These are phyloP conservation scores for Penicillium roqueforti DNA, from an alignment of 495 filamentous ascomycete genomes.

Conservation along the genomic window DNA sequence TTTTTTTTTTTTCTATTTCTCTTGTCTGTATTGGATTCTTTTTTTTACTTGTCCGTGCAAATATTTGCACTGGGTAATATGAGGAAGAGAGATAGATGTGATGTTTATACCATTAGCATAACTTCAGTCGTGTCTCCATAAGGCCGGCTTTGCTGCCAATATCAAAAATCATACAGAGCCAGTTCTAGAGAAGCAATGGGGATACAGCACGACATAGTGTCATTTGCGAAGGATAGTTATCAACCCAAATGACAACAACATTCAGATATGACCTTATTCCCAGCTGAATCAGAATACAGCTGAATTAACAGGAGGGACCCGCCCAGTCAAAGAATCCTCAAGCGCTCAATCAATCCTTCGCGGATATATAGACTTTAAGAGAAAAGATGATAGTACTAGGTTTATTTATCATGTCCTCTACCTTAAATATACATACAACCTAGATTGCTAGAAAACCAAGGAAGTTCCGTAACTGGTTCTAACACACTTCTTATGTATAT, in stretches of 20 bases:
- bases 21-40: slow-evolving; percentile 24
- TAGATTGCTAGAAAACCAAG: too few species aligned
- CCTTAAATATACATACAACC: background rate
- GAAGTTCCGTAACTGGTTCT: too few species aligned
- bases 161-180: slow-evolving; percentile 6
- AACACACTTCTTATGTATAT: too few species aligned
- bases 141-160: slow-evolving; percentile 5
- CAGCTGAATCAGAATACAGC: too few species aligned
- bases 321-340: too few species aligned
- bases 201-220: background rate
- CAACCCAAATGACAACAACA: background rate
- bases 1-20: slow-evolving; percentile 15
- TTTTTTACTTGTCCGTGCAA: slow-evolving; percentile 13
- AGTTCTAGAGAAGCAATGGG: background rate
- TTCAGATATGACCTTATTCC: background rate
- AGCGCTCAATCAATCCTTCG: too few species aligned
- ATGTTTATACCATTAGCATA: slow-evolving; percentile 11
- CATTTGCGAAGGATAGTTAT: background rate
- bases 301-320: too few species aligned
- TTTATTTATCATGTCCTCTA: background rate
- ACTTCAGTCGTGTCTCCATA: background rate
- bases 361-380: background rate
- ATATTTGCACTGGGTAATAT: slow-evolving; percentile 2
- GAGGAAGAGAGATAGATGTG: slow-evolving; percentile 8
- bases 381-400: background rate